Evolutionary conservation across 2,329 filamentous ascomycete genomes (phyloP), one percentile per base, ranked within the genome.

Genomic region (Penicillium brevicompactum): DNA sequence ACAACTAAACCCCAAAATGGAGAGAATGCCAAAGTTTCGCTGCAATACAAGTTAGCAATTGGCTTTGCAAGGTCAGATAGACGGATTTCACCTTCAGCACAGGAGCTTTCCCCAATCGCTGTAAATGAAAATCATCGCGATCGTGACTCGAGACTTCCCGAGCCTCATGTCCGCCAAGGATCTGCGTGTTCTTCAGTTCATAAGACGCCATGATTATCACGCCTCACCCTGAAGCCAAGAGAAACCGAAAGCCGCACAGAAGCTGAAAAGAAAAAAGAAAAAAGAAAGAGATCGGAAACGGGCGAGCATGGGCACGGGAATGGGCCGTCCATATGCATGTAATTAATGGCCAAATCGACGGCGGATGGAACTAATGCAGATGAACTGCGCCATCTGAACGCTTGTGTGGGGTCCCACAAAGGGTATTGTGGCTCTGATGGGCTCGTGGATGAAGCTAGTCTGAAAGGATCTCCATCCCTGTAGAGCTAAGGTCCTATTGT

Each of bases 1-100:
- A 55, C 68, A 70, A 21, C 71, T 73, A 54, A 76, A 76, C 10
- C 73, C 73, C 16, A 74, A 66, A 27, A 72, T 74, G 8, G 73
- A 74, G 31, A 75, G 55, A 47, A 75, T 68, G 5, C 73, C 67
- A 34, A 75, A 76, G 50, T 74, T 75, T 53, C 73, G 68, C 72
- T 75, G n/a, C 6, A 4, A 37, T 34, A 6, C 4, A 1, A 14
- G 7, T 37, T n/a, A 37, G 24, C 24, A 2, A 27, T 6, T 27
- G 5, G 5, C 24, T 5, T 27, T 27, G 24, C 24, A 27, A 27
- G 24, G 24, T 16, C 34, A 37, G 34, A 37, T 34, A 11, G 11
- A 4, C 7, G 58, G 16, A 14, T 10, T 37, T 21, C 21, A 52
- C 34, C 42, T 51, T 46, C 21, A 55, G 49, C 6, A 51, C 53